Evolutionary conservation across 192 early-diverging fungal species (phyloP), one percentile per base, ranked within the genome.

Genomic region (Gamsiella multidivaricata): DNA sequence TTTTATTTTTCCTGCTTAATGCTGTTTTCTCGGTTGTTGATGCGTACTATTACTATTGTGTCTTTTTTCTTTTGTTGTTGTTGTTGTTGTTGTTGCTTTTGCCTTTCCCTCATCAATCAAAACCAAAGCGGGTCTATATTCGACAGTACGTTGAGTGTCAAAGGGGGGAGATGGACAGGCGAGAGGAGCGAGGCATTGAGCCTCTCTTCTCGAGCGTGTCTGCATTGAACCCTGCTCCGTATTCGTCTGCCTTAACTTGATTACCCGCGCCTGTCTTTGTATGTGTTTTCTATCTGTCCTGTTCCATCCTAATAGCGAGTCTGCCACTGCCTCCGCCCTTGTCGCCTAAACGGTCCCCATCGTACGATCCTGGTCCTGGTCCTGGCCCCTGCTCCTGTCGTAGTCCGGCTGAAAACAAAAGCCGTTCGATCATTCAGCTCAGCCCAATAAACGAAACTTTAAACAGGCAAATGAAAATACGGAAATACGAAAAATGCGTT

Each of bases 261-360:
- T 61, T 34, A 47, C 43, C 43, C 34, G 45, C 59, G 59, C 25
- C 43, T 61, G 3, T 34, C 14, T 31, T 36, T 29, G n/a, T 43
- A 12, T 59, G 3, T 57, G 14, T 59, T 20, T 32, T 46, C 10
- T 61, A 20, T 18, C 36, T 61, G 37, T 17, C 22, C n/a, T 68
- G 45, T 84, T 65, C 53, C 52, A 69, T 63, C 52, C 61, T 54
- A 80, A 85, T 82, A 92, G 91, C 85, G 87, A 89, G 80, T 84
- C 92, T 62, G 71, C 87, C 83, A 91, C 92, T 80, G 92, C 92
- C 65, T 92, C 92, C 61, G 84, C 92, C 75, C 84, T 94, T 49
- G 89, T 94, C 62, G 81, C 92, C 43, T 94, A 94, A 94, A 43
- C 32, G 39, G 45, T 7, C 39, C 39, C 39, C 39, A 41, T 46